These are phyloP conservation scores for Oemleria cerasiformis DNA, from an alignment of 306 rosid species.

Conservation along the genomic window DNA sequence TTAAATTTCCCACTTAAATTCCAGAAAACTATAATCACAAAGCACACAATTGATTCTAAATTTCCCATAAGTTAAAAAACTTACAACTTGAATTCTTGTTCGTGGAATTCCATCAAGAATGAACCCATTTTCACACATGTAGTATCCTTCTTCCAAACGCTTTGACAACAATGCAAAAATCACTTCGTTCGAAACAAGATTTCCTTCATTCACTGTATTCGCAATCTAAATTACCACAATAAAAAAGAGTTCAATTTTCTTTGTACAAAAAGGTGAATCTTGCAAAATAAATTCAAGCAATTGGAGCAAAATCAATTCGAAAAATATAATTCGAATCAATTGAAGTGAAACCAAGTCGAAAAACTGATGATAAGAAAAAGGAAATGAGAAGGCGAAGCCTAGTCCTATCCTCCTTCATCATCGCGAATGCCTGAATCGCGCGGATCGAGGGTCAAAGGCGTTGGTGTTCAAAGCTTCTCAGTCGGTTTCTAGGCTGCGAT, in stretches of 20 bases:
- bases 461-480: too few relatives aligned
- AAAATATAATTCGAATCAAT: background rate
- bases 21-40: background rate
- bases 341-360: background rate
- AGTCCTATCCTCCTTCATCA: too few relatives aligned
- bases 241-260: conserved; percentile 3
- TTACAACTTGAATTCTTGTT: conserved; percentile 85
- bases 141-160: conserved; percentile 79
- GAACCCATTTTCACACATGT: conserved; percentile 84
- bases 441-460: too few relatives aligned
- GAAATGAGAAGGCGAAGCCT: background rate
- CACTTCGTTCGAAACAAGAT: conserved; percentile 74
- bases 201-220: conserved; percentile 63
- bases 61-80: background rate
- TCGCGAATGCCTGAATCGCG: too few relatives aligned
- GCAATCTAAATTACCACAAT: conserved; percentile 60
- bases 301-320: background rate
- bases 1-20: background rate
- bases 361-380: background rate
- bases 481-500: too few relatives aligned
- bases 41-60: background rate
- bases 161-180: conserved; percentile 61
- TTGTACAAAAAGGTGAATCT: background rate
- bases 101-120: conserved; percentile 94
- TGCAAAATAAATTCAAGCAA: background rate